These are phyloP conservation scores for Leptomonas seymouri DNA, from an alignment of 208 protist genomes.

Conservation along the genomic window DNA sequence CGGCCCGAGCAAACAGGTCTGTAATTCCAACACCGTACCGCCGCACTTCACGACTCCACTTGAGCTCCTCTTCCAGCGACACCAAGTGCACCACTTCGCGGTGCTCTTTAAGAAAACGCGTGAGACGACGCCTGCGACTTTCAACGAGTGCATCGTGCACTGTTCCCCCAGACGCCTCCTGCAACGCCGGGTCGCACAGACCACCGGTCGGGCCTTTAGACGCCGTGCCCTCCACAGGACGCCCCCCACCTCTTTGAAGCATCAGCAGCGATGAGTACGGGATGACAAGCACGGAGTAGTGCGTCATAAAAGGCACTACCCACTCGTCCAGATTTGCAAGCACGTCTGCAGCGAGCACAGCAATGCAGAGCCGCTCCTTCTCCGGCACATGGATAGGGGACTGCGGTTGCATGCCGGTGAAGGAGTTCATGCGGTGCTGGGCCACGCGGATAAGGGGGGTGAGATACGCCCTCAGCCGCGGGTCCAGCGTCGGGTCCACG, in stretches of 20 bases:
- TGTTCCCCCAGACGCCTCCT: constrained; percentile 31
- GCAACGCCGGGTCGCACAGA: constrained; percentile 44
- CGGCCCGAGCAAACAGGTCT: constrained; percentile 55
- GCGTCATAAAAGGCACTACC: constrained; percentile 72
- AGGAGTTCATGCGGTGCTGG: constrained; percentile 81
- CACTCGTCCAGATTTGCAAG: constrained; percentile 75
- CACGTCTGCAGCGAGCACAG: constrained; percentile 80
- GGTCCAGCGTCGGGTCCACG: constrained; percentile 56
- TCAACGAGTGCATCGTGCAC: constrained; percentile 54
- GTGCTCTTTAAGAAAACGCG: constrained; percentile 66
- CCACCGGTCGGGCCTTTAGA: constrained; percentile 37
- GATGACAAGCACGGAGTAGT: constrained; percentile 85
- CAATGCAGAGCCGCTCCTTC: constrained; percentile 41
- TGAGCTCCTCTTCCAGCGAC: constrained; percentile 78
- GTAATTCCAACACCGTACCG: constrained; percentile 72
- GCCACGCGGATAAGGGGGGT: constrained; percentile 68
- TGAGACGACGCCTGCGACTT: constrained; percentile 51
- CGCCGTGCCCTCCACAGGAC: constrained; percentile 44
- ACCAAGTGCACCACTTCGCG: constrained; percentile 73
- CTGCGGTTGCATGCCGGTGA: constrained; percentile 72
- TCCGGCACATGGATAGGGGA: constrained; percentile 58
- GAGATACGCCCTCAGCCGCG: constrained; percentile 59
- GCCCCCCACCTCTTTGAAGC: constrained; percentile 54
- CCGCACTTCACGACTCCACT: constrained; percentile 64
- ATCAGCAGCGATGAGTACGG: constrained; percentile 66